Percentiles rank a stretch among this genome's conserved stretches.
phyloP scores from a whole-genome alignment of 2,329 filamentous ascomycete species.

The Aspergillus sp. region DNA sequence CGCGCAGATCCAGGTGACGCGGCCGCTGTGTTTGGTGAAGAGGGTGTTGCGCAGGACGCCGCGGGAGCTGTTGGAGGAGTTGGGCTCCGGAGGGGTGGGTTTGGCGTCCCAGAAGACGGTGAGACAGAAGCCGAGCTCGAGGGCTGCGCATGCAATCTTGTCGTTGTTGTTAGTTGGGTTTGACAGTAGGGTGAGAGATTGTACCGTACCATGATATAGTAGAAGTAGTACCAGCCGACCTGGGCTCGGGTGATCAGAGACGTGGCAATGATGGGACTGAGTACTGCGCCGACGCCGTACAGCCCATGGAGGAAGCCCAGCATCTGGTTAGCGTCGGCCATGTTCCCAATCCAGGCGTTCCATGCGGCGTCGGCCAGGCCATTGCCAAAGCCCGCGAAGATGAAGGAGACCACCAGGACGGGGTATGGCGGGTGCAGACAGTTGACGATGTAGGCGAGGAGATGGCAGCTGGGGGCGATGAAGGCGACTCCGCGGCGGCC shows the following conservation, averaged over 20 bases:
- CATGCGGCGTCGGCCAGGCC: constrained; percentile 53
- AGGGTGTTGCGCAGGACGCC: constrained; percentile 10
- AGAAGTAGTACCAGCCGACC: constrained; percentile 70
- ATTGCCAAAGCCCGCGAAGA: constrained; percentile 43
- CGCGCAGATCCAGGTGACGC: constrained; percentile 32
- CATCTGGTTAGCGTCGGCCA: constrained; percentile 71
- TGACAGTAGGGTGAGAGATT: constrained; percentile 17
- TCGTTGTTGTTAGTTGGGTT: not conserved
- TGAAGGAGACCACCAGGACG: constrained; percentile 39
- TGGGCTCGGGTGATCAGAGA: constrained; percentile 65
- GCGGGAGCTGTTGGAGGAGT: not conserved
- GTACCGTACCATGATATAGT: constrained; percentile 71
- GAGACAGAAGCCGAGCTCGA: constrained; percentile 23
- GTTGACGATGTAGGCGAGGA: constrained; percentile 38
- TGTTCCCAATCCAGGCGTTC: constrained; percentile 67
- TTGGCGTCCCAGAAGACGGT: constrained; percentile 15
- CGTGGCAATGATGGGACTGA: constrained; percentile 70
- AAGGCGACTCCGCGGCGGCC: constrained; percentile 72
- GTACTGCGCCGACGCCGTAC: constrained; percentile 71
- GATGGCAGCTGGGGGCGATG: constrained; percentile 54
- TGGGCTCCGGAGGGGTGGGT: not conserved
- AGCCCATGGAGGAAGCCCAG: constrained; percentile 70
- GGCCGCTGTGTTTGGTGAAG: constrained; percentile 9
- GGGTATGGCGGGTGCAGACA: constrained; percentile 43
- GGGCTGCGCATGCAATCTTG: constrained; percentile 24